These are phyloP conservation scores for Suhomyces guaymorum DNA, from an alignment of 1,139 yeast species.

Conservation along the genomic window DNA sequence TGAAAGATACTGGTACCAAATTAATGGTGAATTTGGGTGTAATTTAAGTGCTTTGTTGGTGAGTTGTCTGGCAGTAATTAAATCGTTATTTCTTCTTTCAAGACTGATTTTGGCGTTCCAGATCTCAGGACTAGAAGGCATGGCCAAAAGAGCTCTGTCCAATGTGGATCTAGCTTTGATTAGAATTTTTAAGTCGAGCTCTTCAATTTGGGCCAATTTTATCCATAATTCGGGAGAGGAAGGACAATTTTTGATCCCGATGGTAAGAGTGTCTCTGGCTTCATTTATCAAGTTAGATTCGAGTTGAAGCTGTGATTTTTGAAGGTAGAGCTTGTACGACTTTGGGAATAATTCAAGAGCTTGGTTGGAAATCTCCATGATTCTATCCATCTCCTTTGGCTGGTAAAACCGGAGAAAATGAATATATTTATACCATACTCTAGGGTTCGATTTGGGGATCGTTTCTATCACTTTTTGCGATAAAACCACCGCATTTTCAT, in stretches of 20 bases:
- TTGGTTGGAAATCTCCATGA: conserved; percentile 42
- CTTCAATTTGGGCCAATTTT: conserved; percentile 51
- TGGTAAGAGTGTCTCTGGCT: conserved; percentile 51
- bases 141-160: conserved; percentile 63
- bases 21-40: conserved; percentile 56
- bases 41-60: conserved; percentile 60
- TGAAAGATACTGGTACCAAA: conserved; percentile 65
- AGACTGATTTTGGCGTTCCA: conserved; percentile 62
- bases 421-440: conserved; percentile 67
- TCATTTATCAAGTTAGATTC: conserved; percentile 25
- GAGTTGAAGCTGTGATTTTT: conserved; percentile 55
- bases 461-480: conserved; percentile 42
- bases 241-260: conserved; percentile 54
- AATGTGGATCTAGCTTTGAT: conserved; percentile 72
- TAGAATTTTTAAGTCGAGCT: conserved; percentile 33
- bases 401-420: conserved; percentile 48
- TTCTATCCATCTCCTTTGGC: conserved; percentile 18
- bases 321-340: conserved; percentile 54
- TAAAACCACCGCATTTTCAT: conserved; percentile 41
- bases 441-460: conserved; percentile 38
- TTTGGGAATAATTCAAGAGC: conserved; percentile 51
- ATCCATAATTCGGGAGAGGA: conserved; percentile 55
- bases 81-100: conserved; percentile 54
- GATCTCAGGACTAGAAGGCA: conserved; percentile 50
- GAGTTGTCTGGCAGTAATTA: conserved; percentile 54